A percentile compares a stretch with the other conserved stretches of the same genome.
Conservation (phyloP, 768 basidiomycete genomes). For the Mycena kentingensis region DNA sequence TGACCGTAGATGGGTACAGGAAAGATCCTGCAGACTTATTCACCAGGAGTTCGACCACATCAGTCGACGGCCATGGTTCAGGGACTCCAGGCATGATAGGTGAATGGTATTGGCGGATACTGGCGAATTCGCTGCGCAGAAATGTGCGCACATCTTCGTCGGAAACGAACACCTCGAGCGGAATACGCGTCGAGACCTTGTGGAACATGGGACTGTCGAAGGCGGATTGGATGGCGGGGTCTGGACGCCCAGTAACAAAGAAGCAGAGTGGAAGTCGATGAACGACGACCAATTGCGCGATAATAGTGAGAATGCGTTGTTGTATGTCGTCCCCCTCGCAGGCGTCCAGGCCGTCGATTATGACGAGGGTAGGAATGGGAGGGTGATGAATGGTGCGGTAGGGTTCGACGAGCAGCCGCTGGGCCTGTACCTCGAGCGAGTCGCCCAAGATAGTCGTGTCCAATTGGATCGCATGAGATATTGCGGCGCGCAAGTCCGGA, state of each 20-base stretch:
- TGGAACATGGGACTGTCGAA: slow-evolving; percentile 21
- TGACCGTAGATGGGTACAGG: slow-evolving; percentile 18
- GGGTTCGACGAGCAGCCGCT: slow-evolving; percentile 28
- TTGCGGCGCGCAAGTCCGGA: slow-evolving; percentile 25
- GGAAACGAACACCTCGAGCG: slow-evolving; percentile 25
- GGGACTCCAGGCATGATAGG: slow-evolving; percentile 18
- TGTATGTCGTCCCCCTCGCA: slow-evolving; percentile 30
- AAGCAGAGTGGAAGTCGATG: slow-evolving; percentile 25
- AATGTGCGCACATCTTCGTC: slow-evolving; percentile 27
- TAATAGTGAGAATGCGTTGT: slow-evolving; percentile 27
- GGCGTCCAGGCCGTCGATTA: slow-evolving; percentile 24
- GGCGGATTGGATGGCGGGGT: slow-evolving; percentile 20
- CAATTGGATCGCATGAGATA: slow-evolving; percentile 26
- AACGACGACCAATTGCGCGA: slow-evolving; percentile 18
- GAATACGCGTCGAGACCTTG: slow-evolving; percentile 11
- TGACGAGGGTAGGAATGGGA: slow-evolving; percentile 16
- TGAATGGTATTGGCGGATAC: slow-evolving; percentile 15
- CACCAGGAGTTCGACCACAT: slow-evolving; percentile 21
- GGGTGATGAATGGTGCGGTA: slow-evolving; percentile 16
- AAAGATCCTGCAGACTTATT: slow-evolving; percentile 17
- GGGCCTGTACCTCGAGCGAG: slow-evolving; percentile 32
- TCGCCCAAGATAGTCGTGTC: slow-evolving; percentile 30
- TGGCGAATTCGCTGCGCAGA: slow-evolving; percentile 21
- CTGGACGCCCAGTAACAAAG: slow-evolving; percentile 26
- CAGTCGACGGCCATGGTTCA: slow-evolving; percentile 27